Evolutionary conservation across 805 yeast genomes (phyloP), one percentile per base, ranked within the genome.

Genomic region (Candida namnaoensis): DNA sequence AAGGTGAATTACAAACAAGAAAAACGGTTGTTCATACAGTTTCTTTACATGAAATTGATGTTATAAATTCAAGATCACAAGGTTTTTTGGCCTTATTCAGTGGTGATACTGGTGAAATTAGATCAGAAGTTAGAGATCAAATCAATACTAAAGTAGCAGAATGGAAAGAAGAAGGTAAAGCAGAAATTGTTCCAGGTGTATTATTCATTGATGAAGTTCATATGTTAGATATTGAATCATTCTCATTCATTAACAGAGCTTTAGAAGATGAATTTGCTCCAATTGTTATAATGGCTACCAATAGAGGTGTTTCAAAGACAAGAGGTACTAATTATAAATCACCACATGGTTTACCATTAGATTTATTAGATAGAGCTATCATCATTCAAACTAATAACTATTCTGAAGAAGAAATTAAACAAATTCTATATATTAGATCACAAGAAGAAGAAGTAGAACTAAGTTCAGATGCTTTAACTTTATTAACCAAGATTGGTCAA

Each of bases 141-240:
- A 95, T 93, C 60, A 93, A 93, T 67, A 81, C 90, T 36, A 90
- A 93, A 66, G 96, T 93, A 41, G 95, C 95, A 19, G 97, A 93
- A 66, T 93, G 97, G 95, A 88, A 85, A 56, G 98, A 93, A 66
- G 98, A 93, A 71, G 98, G 99, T 45, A 93, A 93, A 64, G 99
- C 99, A 10, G 95, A 91, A 61, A 88, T 93, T 49, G 88, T 88
- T 35, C 98, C 99, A 12, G 99, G 99, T 54, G 99, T 93, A 14
- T 70, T 93, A 52, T 93, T 93, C 63, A 88, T 93, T 52, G 99
- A 93, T 64, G 99, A 93, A 68, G 97, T 90, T 39, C 96, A 93
- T 66, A 93, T 93, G 98, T 78, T 93, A 49, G 99, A 93, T 63
- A 83, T 93, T 54, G 99, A 93, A 65, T 82, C 96, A 56, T 93